These are phyloP conservation scores for Thielaviopsis cerberus DNA, from an alignment of 2,329 filamentous ascomycete species.

Conservation along the genomic window DNA sequence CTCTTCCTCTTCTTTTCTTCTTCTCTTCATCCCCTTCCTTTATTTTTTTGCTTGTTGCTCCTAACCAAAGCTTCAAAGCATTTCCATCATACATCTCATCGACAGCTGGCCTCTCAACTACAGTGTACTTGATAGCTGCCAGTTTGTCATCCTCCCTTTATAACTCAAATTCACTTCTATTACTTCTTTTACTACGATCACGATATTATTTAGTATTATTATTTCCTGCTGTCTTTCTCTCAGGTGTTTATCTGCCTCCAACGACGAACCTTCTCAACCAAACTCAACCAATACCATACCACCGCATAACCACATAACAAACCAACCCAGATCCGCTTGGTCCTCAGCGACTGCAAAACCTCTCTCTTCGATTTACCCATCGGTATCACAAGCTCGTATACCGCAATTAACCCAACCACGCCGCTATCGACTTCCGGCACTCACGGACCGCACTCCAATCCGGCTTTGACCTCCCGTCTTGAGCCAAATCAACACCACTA, in stretches of 20 bases:
- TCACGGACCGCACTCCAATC: background rate
- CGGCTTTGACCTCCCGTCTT: background rate
- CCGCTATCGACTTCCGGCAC: background rate
- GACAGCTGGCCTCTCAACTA: slow-evolving; percentile 10
- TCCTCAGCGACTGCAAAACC: background rate
- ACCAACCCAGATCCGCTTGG: background rate
- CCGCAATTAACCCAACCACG: background rate
- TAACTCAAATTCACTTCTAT: background rate
- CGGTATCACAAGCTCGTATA: background rate
- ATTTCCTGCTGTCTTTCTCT: background rate
- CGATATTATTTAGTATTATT: background rate
- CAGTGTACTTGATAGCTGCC: slow-evolving; percentile 7
- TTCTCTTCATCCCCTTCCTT: slow-evolving; percentile 1
- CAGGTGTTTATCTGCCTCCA: background rate
- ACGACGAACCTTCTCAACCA: background rate
- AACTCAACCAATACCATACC: background rate
- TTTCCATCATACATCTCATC: background rate
- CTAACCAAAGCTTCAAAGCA: background rate
- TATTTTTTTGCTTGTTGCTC: background rate
- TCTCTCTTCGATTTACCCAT: background rate
- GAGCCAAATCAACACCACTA: background rate
- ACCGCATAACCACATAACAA: background rate
- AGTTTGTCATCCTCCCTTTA: slow-evolving; percentile 3
- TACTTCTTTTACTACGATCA: background rate
- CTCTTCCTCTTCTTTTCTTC: slow-evolving; percentile 13